phyloP scores from a whole-genome alignment of 768 basidiomycete genomes.

The Polyporus arcularius region DNA sequence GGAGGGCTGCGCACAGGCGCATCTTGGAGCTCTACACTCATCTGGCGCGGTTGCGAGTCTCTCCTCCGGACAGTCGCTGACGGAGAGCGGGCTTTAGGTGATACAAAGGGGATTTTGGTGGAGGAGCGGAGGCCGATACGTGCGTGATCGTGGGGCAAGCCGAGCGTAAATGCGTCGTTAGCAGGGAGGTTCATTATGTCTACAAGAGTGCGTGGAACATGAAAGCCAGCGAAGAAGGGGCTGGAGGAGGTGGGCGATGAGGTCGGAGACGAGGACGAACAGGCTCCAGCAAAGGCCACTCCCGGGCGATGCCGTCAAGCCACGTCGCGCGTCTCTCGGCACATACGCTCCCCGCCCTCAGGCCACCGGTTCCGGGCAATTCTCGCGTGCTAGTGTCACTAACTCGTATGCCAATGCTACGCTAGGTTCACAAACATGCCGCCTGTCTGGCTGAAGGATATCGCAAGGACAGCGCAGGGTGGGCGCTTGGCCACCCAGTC shows the following conservation, averaged over 20 bases:
- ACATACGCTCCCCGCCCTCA: not conserved
- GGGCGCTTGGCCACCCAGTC: too few relatives aligned
- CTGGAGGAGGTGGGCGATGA: not conserved
- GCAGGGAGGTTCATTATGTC: constrained; percentile 21
- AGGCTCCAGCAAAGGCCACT: not conserved
- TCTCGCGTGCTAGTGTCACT: too few relatives aligned
- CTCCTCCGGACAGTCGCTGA: constrained; percentile 6
- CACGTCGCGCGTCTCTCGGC: not conserved
- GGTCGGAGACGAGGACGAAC: not conserved
- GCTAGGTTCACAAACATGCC: too few relatives aligned
- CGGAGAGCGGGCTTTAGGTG: constrained; percentile 17
- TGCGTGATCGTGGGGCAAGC: constrained; percentile 21
- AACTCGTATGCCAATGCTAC: too few relatives aligned
- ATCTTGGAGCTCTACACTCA: constrained; percentile 6
- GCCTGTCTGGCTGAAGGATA: too few relatives aligned
- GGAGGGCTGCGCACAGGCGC: not conserved
- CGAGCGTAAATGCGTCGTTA: constrained; percentile 28
- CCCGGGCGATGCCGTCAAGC: not conserved
- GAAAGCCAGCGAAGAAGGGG: not conserved
- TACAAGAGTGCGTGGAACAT: not conserved
- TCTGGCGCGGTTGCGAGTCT: constrained; percentile 8
- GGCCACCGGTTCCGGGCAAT: too few relatives aligned
- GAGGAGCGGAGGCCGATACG: constrained; percentile 23
- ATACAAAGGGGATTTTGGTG: constrained; percentile 25
- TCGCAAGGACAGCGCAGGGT: too few relatives aligned